Percentiles rank a stretch among this genome's conserved stretches.
phyloP scores from a whole-genome alignment of 768 basidiomycete species.

The Termitomyces bulborhizus region DNA sequence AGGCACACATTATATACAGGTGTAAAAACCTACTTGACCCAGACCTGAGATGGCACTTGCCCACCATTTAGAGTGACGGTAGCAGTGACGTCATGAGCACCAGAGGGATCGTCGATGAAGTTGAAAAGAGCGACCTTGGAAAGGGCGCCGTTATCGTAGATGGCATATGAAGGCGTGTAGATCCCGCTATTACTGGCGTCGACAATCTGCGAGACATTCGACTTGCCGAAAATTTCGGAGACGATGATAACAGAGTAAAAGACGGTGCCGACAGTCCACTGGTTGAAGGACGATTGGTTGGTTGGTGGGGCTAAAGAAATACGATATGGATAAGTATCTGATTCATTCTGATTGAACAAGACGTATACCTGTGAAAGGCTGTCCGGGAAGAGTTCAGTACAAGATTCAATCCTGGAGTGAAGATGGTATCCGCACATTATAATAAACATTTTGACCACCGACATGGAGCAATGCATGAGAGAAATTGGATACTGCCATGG shows the following conservation, averaged over 20 bases:
- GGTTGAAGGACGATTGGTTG: slow-evolving; percentile 47
- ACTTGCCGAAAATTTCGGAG: slow-evolving; percentile 65
- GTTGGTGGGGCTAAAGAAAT: slow-evolving; percentile 33
- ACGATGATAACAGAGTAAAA: slow-evolving; percentile 71
- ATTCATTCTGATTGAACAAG: not conserved
- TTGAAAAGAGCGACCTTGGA: slow-evolving; percentile 67
- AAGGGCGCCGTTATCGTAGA: slow-evolving; percentile 66
- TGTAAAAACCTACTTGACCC: slow-evolving; percentile 34
- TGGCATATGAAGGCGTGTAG: slow-evolving; percentile 62
- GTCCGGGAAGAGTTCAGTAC: slow-evolving; percentile 29
- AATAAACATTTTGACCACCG: slow-evolving; percentile 63
- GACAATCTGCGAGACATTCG: slow-evolving; percentile 57
- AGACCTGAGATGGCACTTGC: slow-evolving; percentile 38
- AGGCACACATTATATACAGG: slow-evolving; percentile 21
- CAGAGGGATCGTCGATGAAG: slow-evolving; percentile 56
- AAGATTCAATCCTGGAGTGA: slow-evolving; percentile 12
- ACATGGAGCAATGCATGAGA: slow-evolving; percentile 50
- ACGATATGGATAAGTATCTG: not conserved
- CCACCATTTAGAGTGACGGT: slow-evolving; percentile 42
- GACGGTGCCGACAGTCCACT: slow-evolving; percentile 71
- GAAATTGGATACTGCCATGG: slow-evolving; percentile 56
- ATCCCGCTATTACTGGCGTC: slow-evolving; percentile 52
- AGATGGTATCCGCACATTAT: slow-evolving; percentile 44
- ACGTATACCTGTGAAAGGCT: slow-evolving; percentile 48
- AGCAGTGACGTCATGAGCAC: slow-evolving; percentile 46